Base-by-base conservation (phyloP, 306 rosid species). In the Cicer bijugum region DNA sequence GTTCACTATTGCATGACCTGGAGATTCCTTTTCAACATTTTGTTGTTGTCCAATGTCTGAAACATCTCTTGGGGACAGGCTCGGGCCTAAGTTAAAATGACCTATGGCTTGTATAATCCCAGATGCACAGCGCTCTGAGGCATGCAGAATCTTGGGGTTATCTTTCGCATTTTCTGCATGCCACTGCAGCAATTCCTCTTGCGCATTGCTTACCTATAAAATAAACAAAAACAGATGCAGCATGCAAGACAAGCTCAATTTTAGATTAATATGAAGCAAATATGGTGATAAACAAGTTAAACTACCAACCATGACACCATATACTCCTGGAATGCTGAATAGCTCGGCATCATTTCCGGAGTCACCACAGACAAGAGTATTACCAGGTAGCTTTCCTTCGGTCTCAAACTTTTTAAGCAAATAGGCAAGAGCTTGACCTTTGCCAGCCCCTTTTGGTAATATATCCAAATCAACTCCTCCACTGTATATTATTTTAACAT, bases 351-450 rank as follows among this genome's bases (percentile, higher is more conserved):
- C 99, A 70, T 94, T 94, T 82, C 99, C 97, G 47, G 99, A 94
- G 83, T 91, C 97, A 58, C 99, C 99, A 69, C 97, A 91, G 64
- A 87, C 99, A 81, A 95, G 99, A 15, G 99, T 91, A 67, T 83
- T 87, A 16, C 39, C 45, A 9, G 99, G 99, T 28, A 45, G 83
- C 71, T 86, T 88, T 76, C 93, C 99, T 67, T 85, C 87, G 0
- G 82, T 14, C 83, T 86, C 88, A 79, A 95, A 91, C 67, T 88
- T 89, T 84, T 91, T 82, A 55, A 82, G 96, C 81, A 95, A 77
- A 83, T 91, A 95, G 7, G 99, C 97, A 85, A 91, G 99, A 56
- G 97, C 99, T 88, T 91, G 97, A 61, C 99, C 99, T 88, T 95
- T 95, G 67, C 99, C 99, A 75, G 99, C 97, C 74, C 93, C 93